Evolutionary conservation across 2,329 filamentous ascomycete species (phyloP).

Genomic region (Nemania sp.): DNA sequence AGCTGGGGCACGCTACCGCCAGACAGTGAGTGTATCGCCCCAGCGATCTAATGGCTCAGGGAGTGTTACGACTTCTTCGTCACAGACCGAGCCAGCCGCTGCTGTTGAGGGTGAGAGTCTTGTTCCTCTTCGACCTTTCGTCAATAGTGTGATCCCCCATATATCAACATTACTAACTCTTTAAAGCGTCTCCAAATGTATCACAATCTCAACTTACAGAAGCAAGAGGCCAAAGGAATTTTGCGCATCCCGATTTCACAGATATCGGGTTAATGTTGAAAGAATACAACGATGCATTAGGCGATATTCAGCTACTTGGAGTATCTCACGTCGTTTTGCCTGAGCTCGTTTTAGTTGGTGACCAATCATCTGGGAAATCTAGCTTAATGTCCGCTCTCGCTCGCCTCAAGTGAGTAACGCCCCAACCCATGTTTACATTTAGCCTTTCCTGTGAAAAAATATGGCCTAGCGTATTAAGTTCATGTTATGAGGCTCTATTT

Average conservation of each 20-base stretch:
- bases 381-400: slow-evolving; percentile 52
- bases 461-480: too few relatives aligned
- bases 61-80: background rate
- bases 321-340: slow-evolving; percentile 77
- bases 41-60: background rate
- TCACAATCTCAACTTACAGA: background rate
- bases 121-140: too few relatives aligned
- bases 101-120: too few relatives aligned
- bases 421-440: background rate
- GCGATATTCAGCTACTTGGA: slow-evolving; percentile 74
- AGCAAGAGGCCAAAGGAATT: background rate
- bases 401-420: slow-evolving; percentile 41
- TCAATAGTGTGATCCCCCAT: too few relatives aligned
- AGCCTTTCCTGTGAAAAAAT: too few relatives aligned
- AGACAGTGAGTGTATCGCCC: slow-evolving; percentile 12
- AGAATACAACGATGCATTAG: slow-evolving; percentile 71
- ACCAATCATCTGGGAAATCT: slow-evolving; percentile 85
- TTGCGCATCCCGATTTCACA: slow-evolving; percentile 52
- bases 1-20: too few relatives aligned
- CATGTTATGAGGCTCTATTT: too few relatives aligned
- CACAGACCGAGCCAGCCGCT: background rate
- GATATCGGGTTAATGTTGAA: slow-evolving; percentile 73
- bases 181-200: background rate
- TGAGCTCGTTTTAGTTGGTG: slow-evolving; percentile 82
- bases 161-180: slow-evolving; percentile 13